Conservation (phyloP, 768 basidiomycete species). For the Plicaturopsis crispa region DNA sequence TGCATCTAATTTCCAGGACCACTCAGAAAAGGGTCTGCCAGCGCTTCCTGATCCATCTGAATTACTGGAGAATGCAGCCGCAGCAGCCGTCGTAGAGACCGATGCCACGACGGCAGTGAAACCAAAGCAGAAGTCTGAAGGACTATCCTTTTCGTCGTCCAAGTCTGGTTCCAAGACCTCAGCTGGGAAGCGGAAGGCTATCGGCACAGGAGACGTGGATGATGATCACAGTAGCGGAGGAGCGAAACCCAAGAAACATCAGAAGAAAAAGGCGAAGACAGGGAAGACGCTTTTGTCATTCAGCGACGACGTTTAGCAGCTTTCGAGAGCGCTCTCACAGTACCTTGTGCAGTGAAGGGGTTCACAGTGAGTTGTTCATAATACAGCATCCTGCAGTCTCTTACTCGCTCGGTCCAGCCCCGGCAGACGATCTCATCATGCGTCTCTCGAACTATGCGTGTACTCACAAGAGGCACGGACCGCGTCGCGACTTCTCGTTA, state of each 20-base stretch:
- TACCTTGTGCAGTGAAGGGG: no score
- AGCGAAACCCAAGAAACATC: neutral
- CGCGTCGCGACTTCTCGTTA: no score
- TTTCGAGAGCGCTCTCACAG: no score
- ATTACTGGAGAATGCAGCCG: neutral
- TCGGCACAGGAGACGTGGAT: neutral
- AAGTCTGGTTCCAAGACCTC: neutral
- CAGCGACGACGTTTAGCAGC: neutral
- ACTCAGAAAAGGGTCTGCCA: slow-evolving; percentile 32
- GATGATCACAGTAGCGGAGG: neutral
- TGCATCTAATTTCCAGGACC: neutral
- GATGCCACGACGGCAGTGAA: neutral
- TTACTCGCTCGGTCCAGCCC: no score
- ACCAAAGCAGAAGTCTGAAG: neutral
- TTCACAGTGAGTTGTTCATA: no score
- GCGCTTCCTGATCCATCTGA: slow-evolving; percentile 19
- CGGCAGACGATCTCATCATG: no score
- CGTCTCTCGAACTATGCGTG: no score
- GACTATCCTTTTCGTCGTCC: neutral
- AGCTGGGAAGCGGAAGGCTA: neutral
- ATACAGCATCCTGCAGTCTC: no score
- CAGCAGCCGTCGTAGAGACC: neutral
- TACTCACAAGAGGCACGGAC: no score
- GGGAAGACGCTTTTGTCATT: neutral
- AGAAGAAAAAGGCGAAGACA: neutral